Conservation (phyloP, 768 basidiomycete genomes). For the Termitomyces sp. region DNA sequence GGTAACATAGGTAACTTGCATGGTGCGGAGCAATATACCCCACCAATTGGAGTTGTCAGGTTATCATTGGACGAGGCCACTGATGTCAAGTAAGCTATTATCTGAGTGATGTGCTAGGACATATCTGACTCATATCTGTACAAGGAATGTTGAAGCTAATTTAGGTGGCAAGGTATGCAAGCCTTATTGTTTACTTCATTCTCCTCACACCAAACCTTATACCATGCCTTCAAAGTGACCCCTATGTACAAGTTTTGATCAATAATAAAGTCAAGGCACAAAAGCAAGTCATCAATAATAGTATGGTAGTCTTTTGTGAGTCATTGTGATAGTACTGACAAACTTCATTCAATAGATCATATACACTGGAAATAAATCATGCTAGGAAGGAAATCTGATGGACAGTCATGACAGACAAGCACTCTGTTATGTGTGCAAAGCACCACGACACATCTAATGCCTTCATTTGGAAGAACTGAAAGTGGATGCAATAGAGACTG, state of each 20-base stretch:
- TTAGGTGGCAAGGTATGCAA: constrained; percentile 95
- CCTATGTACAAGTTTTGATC: constrained; percentile 84
- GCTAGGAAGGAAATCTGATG: too few species aligned
- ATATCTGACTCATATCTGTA: background rate
- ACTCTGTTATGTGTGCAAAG: too few species aligned
- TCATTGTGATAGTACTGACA: background rate
- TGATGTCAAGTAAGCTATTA: constrained; percentile 70
- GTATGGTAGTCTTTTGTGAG: constrained; percentile 31
- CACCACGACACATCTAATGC: too few species aligned
- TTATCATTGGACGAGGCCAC: constrained; percentile 78
- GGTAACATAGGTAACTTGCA: constrained; percentile 91
- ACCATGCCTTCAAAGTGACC: constrained; percentile 64
- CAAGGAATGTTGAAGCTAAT: constrained; percentile 83
- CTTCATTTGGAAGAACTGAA: too few species aligned
- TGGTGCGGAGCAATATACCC: constrained; percentile 75
- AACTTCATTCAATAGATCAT: constrained; percentile 40
- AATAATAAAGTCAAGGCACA: constrained; percentile 74
- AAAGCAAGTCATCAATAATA: constrained; percentile 90
- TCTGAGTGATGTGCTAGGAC: constrained; percentile 8
- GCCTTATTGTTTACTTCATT: constrained; percentile 18
- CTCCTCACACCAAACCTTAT: background rate
- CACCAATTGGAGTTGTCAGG: constrained; percentile 89
- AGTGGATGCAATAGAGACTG: too few species aligned
- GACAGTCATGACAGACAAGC: too few species aligned
- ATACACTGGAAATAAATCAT: too few species aligned